Percentiles rank a stretch among this genome's conserved stretches.
Conservation (phyloP, 2,329 filamentous ascomycete genomes). For the Herpotrichia juniperi region DNA sequence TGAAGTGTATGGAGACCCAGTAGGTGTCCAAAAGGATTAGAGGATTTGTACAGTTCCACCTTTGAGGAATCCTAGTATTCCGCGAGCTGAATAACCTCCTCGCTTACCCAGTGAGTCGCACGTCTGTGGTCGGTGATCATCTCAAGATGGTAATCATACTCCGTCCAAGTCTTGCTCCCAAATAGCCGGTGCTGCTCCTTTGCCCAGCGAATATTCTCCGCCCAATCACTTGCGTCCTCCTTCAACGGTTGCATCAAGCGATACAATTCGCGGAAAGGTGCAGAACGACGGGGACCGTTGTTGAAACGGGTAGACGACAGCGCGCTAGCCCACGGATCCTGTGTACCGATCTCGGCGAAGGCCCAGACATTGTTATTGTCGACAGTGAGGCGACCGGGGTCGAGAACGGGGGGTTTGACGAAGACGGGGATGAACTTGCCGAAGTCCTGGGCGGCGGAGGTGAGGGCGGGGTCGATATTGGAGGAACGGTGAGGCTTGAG, state of each 20-base stretch:
- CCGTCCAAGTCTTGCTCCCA: constrained; percentile 31
- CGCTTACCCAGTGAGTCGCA: constrained; percentile 24
- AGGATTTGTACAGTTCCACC: too few species aligned
- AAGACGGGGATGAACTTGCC: constrained; percentile 7
- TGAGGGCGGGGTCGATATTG: neutral
- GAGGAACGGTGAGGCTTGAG: neutral
- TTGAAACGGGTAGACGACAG: neutral
- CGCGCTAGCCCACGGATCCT: neutral
- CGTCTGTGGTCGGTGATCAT: constrained; percentile 25
- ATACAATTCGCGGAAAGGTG: constrained; percentile 35
- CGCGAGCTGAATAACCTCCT: neutral
- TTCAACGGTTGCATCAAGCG: constrained; percentile 22
- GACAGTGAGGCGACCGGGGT: constrained; percentile 23
- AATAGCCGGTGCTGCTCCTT: constrained; percentile 32
- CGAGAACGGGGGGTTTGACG: constrained; percentile 23
- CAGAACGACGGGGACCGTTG: constrained; percentile 19
- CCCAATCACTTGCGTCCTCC: constrained; percentile 30
- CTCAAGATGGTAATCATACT: constrained; percentile 32
- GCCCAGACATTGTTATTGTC: constrained; percentile 19
- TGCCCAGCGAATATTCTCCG: constrained; percentile 42
- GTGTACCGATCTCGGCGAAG: constrained; percentile 7
- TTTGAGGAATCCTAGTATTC: neutral
- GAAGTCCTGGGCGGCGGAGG: neutral
- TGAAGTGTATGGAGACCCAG: too few species aligned
- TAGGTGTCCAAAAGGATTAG: too few species aligned